Base-by-base conservation (phyloP, 495 filamentous ascomycete species). In the Sporormia fimetaria region DNA sequence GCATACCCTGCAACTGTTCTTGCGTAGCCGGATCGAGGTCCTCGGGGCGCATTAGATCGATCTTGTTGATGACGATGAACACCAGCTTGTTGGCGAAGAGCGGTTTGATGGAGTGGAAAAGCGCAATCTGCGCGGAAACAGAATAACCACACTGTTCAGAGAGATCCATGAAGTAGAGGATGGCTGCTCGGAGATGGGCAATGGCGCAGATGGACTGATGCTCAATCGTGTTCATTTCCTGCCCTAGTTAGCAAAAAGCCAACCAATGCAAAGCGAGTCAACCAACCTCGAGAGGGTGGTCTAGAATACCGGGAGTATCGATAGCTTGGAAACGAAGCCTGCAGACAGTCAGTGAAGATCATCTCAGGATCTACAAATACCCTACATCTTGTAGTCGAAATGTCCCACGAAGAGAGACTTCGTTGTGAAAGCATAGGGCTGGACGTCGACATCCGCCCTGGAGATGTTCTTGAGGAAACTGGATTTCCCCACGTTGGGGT, bases 201-300 rank as follows among this genome's bases (percentile, higher is more conserved):
- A 98, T 92, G 7, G 90, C 90, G 9, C 88, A 95, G 47, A 98
- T 95, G 11, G 80, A 87, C 61, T 86, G 90, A 87, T 96, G 95
- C 63, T 98, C 92, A 59, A 98, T 98, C 7, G 90, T 95, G 66
- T 96, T 98, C 90, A 98, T 98, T 66, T 98, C 90, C 64, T n/a
- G n/a, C n/a, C n/a, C n/a, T n/a, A n/a, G n/a, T n/a, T n/a, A n/a
- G n/a, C n/a, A n/a, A n/a, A n/a, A n/a, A n/a, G n/a, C n/a, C n/a
- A n/a, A n/a, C n/a, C n/a, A n/a, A n/a, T n/a, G n/a, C n/a, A n/a
- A n/a, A n/a, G n/a, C n/a, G n/a, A n/a, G n/a, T n/a, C n/a, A n/a
- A n/a, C n/a, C n/a, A n/a, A n/a, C n/a, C n/a, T 96, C 92, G 7
- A 98, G 72, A 10, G 90, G 92, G 60, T 98, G 92, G 57, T 98